Conservation (phyloP, 192 early-diverging fungal genomes). For the Diversispora epigaea region DNA sequence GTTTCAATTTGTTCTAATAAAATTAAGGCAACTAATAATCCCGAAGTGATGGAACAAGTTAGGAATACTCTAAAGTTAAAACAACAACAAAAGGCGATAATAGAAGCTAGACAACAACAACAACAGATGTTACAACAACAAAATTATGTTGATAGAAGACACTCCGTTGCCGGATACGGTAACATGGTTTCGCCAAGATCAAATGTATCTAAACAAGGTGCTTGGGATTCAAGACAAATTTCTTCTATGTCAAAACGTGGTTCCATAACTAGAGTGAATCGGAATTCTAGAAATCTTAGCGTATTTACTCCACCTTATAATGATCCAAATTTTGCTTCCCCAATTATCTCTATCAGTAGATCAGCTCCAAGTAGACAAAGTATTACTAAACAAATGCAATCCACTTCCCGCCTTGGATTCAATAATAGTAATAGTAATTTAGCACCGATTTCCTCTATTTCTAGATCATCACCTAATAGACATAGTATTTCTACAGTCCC, state of each 20-base stretch:
- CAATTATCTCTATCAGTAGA: not conserved
- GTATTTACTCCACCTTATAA: constrained; percentile 29
- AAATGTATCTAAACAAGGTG: not conserved
- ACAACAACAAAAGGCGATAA: constrained; percentile 66
- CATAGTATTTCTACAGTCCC: constrained; percentile 11
- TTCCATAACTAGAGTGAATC: not conserved
- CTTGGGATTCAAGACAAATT: not conserved
- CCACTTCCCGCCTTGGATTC: too few species aligned
- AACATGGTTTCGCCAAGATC: not conserved
- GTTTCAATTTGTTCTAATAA: constrained; percentile 16
- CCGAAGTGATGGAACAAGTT: constrained; percentile 57
- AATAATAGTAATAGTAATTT: too few species aligned
- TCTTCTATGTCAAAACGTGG: constrained; percentile 5
- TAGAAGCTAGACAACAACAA: constrained; percentile 51
- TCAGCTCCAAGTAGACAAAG: not conserved
- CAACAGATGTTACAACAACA: constrained; percentile 33
- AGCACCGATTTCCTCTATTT: not conserved
- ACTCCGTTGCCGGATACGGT: constrained; percentile 1
- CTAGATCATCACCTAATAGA: not conserved
- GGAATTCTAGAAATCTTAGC: constrained; percentile 33
- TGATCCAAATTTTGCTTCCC: not conserved
- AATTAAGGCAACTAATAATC: constrained; percentile 31
- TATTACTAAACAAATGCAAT: not conserved
- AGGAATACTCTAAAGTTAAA: constrained; percentile 52
- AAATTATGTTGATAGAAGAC: constrained; percentile 23